Percentiles rank a stretch among this genome's conserved stretches.
phyloP scores from a whole-genome alignment of 2,329 filamentous ascomycete genomes.

The Pezicula carpinea region DNA sequence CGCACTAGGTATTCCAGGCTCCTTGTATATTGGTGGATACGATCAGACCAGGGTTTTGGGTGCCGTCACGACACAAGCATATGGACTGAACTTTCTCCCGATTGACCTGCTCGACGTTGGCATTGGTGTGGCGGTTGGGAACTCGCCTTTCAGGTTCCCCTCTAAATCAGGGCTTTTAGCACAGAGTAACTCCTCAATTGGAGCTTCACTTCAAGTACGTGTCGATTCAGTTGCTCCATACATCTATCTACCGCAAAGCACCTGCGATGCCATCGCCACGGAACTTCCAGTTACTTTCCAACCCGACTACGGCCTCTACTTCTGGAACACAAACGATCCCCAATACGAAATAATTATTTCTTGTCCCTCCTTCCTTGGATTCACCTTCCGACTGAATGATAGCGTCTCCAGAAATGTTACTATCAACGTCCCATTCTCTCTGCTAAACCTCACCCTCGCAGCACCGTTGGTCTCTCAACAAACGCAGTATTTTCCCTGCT shows the following conservation, averaged over 20 bases:
- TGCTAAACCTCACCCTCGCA: slow-evolving; percentile 14
- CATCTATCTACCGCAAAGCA: slow-evolving; percentile 29
- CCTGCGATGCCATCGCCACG: slow-evolving; percentile 30
- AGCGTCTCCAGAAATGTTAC: slow-evolving; percentile 27
- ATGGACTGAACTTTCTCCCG: slow-evolving; percentile 8
- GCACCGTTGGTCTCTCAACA: slow-evolving; percentile 9
- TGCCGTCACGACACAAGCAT: slow-evolving; percentile 8
- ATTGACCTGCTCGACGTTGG: slow-evolving; percentile 19
- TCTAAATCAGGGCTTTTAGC: slow-evolving; percentile 12
- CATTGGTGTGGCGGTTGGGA: slow-evolving; percentile 14
- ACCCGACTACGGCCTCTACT: slow-evolving; percentile 25
- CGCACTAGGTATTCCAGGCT: slow-evolving; percentile 10
- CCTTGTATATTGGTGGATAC: slow-evolving; percentile 18
- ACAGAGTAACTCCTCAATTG: slow-evolving; percentile 11
- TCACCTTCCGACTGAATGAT: slow-evolving; percentile 26
- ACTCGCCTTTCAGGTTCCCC: slow-evolving; percentile 11
- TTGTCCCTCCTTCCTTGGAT: slow-evolving; percentile 31
- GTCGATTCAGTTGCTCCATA: slow-evolving; percentile 24
- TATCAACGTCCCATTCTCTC: slow-evolving; percentile 15
- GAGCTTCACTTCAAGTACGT: slow-evolving; percentile 3
- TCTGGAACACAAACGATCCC: slow-evolving; percentile 28
- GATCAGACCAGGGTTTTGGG: slow-evolving; percentile 16
- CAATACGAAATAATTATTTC: slow-evolving; percentile 26
- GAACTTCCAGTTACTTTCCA: slow-evolving; percentile 29
- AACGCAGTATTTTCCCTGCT: slow-evolving; percentile 11